Conservation (phyloP, 2,329 filamentous ascomycete genomes). For the Fusarium succisae region DNA sequence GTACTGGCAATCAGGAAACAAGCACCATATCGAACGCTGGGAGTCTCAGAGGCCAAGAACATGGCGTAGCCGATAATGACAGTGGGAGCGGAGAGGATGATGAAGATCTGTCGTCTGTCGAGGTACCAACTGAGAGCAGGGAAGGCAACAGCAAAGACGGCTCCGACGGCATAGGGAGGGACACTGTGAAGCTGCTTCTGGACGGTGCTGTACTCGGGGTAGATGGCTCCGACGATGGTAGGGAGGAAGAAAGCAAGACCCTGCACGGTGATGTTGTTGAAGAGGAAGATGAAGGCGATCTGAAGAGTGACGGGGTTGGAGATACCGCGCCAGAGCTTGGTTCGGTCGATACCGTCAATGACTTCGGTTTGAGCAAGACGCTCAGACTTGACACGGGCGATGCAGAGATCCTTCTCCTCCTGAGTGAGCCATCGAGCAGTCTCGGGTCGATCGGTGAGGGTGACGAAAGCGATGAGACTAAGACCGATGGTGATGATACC, state of each 20-base stretch:
- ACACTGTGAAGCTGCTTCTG: conserved; percentile 72
- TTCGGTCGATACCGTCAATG: conserved; percentile 67
- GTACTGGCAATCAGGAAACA: conserved; percentile 71
- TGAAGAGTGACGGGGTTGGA: conserved; percentile 65
- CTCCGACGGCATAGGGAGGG: conserved; percentile 71
- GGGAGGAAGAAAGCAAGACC: conserved; percentile 73
- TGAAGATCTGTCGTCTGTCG: conserved; percentile 64
- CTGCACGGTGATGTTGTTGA: conserved; percentile 74
- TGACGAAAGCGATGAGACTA: conserved; percentile 66
- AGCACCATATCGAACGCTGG: conserved; percentile 66
- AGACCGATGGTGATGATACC: conserved; percentile 68
- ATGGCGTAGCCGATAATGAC: conserved; percentile 72
- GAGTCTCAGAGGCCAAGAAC: conserved; percentile 63
- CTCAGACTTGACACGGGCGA: conserved; percentile 68
- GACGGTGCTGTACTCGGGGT: conserved; percentile 65
- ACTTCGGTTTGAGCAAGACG: conserved; percentile 68
- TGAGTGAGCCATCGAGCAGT: conserved; percentile 71
- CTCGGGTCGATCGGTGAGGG: conserved; percentile 72
- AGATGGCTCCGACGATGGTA: conserved; percentile 72
- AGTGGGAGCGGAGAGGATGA: conserved; percentile 63
- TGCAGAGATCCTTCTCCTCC: conserved; percentile 71
- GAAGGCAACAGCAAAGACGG: conserved; percentile 66
- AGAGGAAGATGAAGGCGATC: conserved; percentile 67
- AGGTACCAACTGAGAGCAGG: conserved; percentile 66
- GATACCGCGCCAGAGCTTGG: conserved; percentile 67